These are phyloP conservation scores for Mortierella sp. DNA, from an alignment of 371 early-diverging fungal genomes.

Conservation along the genomic window DNA sequence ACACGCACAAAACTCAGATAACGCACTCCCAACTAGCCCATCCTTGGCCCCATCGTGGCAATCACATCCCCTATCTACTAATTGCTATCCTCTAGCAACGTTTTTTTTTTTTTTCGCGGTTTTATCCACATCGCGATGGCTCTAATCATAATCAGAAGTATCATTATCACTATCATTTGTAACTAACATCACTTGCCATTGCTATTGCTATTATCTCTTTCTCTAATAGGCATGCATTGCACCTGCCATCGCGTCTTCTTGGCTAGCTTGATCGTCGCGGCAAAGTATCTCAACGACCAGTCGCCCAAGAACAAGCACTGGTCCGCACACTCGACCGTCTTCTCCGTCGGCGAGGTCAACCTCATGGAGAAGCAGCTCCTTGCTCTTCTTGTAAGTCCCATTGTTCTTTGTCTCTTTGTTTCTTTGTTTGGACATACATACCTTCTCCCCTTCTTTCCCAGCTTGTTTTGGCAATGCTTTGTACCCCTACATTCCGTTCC, in stretches of 20 bases:
- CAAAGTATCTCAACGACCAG: slow-evolving; percentile 81
- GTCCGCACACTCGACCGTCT: slow-evolving; percentile 76
- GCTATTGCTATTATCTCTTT: not conserved
- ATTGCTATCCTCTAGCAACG: not conserved
- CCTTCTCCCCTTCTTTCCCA: not conserved
- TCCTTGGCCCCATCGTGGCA: too few relatives aligned
- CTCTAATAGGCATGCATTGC: slow-evolving; percentile 74
- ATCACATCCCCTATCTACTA: too few relatives aligned
- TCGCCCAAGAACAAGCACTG: slow-evolving; percentile 86
- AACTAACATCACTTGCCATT: not conserved
- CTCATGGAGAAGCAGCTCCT: slow-evolving; percentile 87
- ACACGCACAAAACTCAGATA: not conserved
- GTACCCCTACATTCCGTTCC: slow-evolving; percentile 1
- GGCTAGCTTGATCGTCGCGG: slow-evolving; percentile 79
- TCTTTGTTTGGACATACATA: not conserved
- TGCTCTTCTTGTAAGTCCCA: slow-evolving; percentile 61
- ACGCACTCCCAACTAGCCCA: not conserved
- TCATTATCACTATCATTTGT: too few relatives aligned
- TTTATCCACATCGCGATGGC: not conserved
- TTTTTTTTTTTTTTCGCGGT: not conserved
- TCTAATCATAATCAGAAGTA: too few relatives aligned
- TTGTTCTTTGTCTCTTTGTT: not conserved
- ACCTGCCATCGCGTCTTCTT: slow-evolving; percentile 84
- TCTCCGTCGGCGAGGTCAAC: slow-evolving; percentile 82
- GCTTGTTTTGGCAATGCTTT: too few relatives aligned